phyloP scores from a whole-genome alignment of 2,329 filamentous ascomycete genomes.

The Hypoxylon sp. region DNA sequence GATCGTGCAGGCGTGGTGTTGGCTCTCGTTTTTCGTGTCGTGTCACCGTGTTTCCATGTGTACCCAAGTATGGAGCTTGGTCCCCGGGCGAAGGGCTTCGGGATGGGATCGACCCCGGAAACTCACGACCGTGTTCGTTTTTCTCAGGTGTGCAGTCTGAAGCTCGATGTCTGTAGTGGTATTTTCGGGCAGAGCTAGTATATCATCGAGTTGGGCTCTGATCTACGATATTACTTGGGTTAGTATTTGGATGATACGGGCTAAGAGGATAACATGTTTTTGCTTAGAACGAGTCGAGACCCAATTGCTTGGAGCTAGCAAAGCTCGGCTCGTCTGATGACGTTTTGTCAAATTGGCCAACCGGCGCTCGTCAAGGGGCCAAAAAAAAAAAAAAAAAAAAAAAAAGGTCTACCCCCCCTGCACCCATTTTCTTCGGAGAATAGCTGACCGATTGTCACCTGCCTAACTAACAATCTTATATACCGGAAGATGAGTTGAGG shows the following conservation, averaged over 20 bases:
- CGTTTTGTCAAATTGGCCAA: constrained; percentile 28
- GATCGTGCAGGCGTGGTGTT: background rate
- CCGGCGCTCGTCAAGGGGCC: constrained; percentile 6
- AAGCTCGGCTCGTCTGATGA: constrained; percentile 22
- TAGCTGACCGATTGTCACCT: background rate
- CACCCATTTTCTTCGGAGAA: constrained; percentile 23
- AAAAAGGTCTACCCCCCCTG: constrained; percentile 17
- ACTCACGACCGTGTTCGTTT: background rate
- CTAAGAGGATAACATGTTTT: constrained; percentile 2
- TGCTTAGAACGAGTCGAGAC: background rate
- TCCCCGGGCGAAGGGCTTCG: background rate
- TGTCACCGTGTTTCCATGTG: constrained; percentile 34
- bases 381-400: constrained; percentile 22
- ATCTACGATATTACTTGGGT: background rate
- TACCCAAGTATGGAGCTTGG: constrained; percentile 1
- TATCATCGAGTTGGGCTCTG: background rate
- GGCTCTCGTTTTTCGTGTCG: constrained; percentile 9
- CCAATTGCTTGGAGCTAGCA: constrained; percentile 18
- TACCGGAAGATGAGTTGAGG: too few relatives aligned
- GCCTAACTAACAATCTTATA: too few relatives aligned
- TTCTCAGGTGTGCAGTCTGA: too few relatives aligned
- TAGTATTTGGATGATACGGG: background rate
- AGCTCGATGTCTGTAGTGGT: background rate
- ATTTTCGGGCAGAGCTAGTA: background rate
- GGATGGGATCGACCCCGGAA: background rate